A percentile compares a stretch with the other conserved stretches of the same genome.
These are phyloP conservation scores for Colletotrichum sp. DNA, from an alignment of 2,329 filamentous ascomycete genomes.

Conservation along the genomic window DNA sequence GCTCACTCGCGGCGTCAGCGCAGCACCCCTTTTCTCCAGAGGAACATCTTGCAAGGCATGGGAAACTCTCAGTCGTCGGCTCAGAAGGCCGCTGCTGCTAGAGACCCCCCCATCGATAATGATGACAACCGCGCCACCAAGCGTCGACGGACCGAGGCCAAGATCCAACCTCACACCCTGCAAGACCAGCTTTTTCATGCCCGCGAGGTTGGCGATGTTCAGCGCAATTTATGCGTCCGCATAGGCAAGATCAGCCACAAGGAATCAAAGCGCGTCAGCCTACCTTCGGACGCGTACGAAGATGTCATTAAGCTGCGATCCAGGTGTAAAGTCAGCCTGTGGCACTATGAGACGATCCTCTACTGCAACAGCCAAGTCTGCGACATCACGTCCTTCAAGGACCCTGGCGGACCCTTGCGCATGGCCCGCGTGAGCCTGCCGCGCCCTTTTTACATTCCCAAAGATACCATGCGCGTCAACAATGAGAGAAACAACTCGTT, in stretches of 20 bases:
- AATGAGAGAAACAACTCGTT: conserved; percentile 51
- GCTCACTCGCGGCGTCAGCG: conserved; percentile 50
- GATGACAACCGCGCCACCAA: conserved; percentile 48
- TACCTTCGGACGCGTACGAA: conserved; percentile 28
- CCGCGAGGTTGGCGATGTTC: conserved; percentile 34
- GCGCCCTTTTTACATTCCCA: conserved; percentile 56
- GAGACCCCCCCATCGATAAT: conserved; percentile 39
- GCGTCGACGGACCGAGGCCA: conserved; percentile 52
- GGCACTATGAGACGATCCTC: conserved; percentile 38
- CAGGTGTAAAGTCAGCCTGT: conserved; percentile 49
- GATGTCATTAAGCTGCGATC: conserved; percentile 36
- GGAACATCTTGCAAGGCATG: conserved; percentile 54
- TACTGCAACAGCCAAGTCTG: conserved; percentile 61
- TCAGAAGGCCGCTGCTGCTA: conserved; percentile 36
- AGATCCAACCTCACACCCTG: conserved; percentile 31
- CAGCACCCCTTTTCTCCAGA: conserved; percentile 59
- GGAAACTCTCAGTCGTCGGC: conserved; percentile 46
- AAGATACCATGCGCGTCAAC: conserved; percentile 56
- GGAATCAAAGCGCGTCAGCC: conserved; percentile 30
- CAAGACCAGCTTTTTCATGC: conserved; percentile 38
- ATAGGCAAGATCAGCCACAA: conserved; percentile 58
- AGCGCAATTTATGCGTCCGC: conserved; percentile 55
- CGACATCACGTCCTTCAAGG: conserved; percentile 55
- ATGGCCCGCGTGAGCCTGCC: conserved; percentile 54
- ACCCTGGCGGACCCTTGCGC: conserved; percentile 48